Percentiles rank a stretch among this genome's conserved stretches.
phyloP scores from a whole-genome alignment of 2,329 filamentous ascomycete species.

The Metarhizium humberi region DNA sequence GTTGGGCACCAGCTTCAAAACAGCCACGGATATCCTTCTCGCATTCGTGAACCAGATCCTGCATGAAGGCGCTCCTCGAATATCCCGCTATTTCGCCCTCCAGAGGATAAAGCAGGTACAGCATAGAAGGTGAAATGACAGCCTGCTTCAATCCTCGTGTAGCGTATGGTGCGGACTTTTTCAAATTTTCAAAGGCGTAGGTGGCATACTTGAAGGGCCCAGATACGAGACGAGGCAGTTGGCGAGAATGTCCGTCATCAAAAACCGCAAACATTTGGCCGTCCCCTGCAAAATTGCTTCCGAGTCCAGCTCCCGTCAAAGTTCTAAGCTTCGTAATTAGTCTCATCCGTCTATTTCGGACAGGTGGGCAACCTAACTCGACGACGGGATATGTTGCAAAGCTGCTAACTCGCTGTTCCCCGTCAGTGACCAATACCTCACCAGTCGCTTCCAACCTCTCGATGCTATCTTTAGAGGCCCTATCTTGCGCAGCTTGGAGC shows the following conservation, averaged over 20 bases:
- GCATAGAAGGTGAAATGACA: conserved; percentile 7
- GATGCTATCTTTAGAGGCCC: conserved; percentile 6
- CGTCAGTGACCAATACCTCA: conserved; percentile 6
- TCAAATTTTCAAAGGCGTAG: conserved; percentile 6
- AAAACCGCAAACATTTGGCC: conserved; percentile 7
- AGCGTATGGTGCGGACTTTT: conserved; percentile 5
- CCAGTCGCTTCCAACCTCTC: conserved; percentile 6
- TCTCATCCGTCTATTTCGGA: neutral
- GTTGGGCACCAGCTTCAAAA: conserved; percentile 6
- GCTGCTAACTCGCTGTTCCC: conserved; percentile 8
- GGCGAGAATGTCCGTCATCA: conserved; percentile 9
- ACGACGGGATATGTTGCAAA: conserved; percentile 8
- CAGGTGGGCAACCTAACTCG: conserved; percentile 2
- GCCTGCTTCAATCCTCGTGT: conserved; percentile 6
- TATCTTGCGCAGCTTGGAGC: conserved; percentile 4
- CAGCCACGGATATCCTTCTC: conserved; percentile 9
- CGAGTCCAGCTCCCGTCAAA: conserved; percentile 5
- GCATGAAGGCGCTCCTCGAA: conserved; percentile 2
- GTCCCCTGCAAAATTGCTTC: conserved; percentile 4
- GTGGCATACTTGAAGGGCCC: conserved; percentile 8
- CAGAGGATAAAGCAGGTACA: conserved; percentile 7
- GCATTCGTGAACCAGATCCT: conserved; percentile 7
- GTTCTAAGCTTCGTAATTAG: conserved; percentile 1
- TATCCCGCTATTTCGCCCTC: conserved; percentile 7
- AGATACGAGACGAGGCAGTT: conserved; percentile 6